phyloP scores from a whole-genome alignment of 805 yeast genomes.

The Candida railenensis region DNA sequence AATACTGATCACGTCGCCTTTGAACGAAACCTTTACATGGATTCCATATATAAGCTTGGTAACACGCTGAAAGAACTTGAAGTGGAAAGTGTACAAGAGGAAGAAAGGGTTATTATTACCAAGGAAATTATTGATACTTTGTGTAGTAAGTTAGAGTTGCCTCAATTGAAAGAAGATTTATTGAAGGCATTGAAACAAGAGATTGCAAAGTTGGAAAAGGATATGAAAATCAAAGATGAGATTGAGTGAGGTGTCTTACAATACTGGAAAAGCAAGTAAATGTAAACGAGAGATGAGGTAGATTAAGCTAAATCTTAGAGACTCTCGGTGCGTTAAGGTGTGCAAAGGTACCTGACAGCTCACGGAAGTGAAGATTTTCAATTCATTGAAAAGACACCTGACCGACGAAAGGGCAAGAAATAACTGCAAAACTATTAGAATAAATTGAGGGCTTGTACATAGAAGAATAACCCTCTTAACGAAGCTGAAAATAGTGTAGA shows the following conservation, averaged over 20 bases:
- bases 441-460: too few relatives aligned
- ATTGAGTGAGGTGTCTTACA: slow-evolving; percentile 17
- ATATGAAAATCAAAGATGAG: slow-evolving; percentile 15
- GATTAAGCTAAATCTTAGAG: too few relatives aligned
- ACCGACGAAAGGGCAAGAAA: too few relatives aligned
- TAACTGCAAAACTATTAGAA: too few relatives aligned
- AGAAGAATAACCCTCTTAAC: too few relatives aligned
- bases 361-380: background rate
- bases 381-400: too few relatives aligned
- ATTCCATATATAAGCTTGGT: slow-evolving; percentile 16
- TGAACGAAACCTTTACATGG: slow-evolving; percentile 12
- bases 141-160: slow-evolving; percentile 44
- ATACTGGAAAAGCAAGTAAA: slow-evolving; percentile 18
- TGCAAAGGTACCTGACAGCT: background rate
- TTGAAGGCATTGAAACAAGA: slow-evolving; percentile 58
- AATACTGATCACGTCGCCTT: slow-evolving; percentile 25
- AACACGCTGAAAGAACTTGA: slow-evolving; percentile 6
- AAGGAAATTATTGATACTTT: slow-evolving; percentile 46
- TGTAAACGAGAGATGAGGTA: slow-evolving; percentile 13
- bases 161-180: slow-evolving; percentile 44
- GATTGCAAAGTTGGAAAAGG: slow-evolving; percentile 20
- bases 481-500: too few relatives aligned
- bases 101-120: slow-evolving; percentile 43
- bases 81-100: slow-evolving; percentile 13
- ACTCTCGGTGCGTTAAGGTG: too few relatives aligned